Evolutionary conservation across 106 monocot species (phyloP).

Genomic region (Alisma plantagoaquatica): DNA sequence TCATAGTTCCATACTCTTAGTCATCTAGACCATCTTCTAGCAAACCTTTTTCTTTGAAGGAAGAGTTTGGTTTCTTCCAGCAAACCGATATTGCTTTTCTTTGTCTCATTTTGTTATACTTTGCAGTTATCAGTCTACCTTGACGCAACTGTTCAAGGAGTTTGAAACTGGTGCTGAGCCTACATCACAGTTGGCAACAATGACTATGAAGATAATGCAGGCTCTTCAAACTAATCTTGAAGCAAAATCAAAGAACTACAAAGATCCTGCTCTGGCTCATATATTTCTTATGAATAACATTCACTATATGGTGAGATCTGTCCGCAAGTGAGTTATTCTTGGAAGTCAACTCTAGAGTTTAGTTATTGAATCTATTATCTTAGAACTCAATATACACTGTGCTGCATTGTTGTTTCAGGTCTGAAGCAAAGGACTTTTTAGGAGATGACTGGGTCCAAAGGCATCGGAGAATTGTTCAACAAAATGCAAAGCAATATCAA

Average conservation of each 20-base stretch:
- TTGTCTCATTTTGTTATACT: too few relatives aligned
- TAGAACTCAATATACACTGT: too few relatives aligned
- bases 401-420: conserved; percentile 19
- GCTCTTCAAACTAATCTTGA: conserved; percentile 64
- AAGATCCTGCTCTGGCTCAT: too few relatives aligned
- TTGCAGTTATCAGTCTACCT: conserved; percentile 69
- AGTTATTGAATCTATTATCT: too few relatives aligned
- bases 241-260: conserved; percentile 51
- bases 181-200: conserved; percentile 36
- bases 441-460: conserved; percentile 73
- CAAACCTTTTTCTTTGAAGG: too few relatives aligned
- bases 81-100: too few relatives aligned
- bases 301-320: conserved; percentile 62
- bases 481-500: conserved; percentile 56
- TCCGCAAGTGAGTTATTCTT: conserved; percentile 44
- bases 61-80: too few relatives aligned
- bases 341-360: too few relatives aligned
- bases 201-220: conserved; percentile 54
- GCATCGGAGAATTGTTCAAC: conserved; percentile 53
- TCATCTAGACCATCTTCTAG: too few relatives aligned
- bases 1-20: too few relatives aligned
- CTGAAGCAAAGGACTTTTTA: conserved; percentile 60
- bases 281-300: too few relatives aligned
- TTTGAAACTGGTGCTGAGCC: conserved; percentile 45
- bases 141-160: conserved; percentile 66